phyloP scores from a whole-genome alignment of 2,329 filamentous ascomycete genomes.

The Aspergillus felis region DNA sequence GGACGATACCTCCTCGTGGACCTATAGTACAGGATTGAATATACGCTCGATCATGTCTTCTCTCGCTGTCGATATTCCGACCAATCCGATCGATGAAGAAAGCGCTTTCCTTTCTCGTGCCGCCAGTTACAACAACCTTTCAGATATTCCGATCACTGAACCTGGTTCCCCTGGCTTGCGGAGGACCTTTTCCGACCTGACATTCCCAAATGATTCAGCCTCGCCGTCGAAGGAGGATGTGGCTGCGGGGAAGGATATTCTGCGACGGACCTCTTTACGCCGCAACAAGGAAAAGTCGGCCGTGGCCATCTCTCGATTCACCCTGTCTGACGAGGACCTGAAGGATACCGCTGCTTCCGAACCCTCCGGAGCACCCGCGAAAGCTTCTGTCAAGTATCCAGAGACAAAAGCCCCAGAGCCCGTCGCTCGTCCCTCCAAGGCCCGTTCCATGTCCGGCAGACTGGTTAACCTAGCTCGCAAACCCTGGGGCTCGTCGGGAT shows the following conservation, averaged over 20 bases:
- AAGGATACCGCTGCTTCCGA: constrained; percentile 21
- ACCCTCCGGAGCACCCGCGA: constrained; percentile 14
- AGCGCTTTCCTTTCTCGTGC: constrained; percentile 45
- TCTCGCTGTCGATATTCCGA: constrained; percentile 19
- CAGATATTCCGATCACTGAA: constrained; percentile 34
- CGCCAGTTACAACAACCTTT: constrained; percentile 57
- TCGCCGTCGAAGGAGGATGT: constrained; percentile 37
- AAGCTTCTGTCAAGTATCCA: not conserved
- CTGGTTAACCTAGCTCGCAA: constrained; percentile 49
- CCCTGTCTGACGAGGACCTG: constrained; percentile 35
- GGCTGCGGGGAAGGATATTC: constrained; percentile 38
- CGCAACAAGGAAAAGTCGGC: constrained; percentile 32
- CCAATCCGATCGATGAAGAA: constrained; percentile 23
- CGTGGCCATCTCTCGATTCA: constrained; percentile 33
- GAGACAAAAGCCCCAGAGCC: constrained; percentile 18
- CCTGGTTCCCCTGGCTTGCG: constrained; percentile 39
- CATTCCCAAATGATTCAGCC: constrained; percentile 38
- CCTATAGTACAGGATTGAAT: constrained; percentile 12
- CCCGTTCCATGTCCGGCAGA: constrained; percentile 48
- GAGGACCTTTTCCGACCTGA: constrained; percentile 48
- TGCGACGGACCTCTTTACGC: constrained; percentile 37
- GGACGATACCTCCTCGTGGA: constrained; percentile 19
- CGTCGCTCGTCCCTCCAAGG: constrained; percentile 36
- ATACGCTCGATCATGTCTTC: constrained; percentile 31
- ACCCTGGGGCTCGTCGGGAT: constrained; percentile 43